Percentiles rank a stretch among this genome's conserved stretches.
Evolutionary conservation across 1,139 yeast genomes (phyloP).

Genomic region (Sugiyamaella paludigena): DNA sequence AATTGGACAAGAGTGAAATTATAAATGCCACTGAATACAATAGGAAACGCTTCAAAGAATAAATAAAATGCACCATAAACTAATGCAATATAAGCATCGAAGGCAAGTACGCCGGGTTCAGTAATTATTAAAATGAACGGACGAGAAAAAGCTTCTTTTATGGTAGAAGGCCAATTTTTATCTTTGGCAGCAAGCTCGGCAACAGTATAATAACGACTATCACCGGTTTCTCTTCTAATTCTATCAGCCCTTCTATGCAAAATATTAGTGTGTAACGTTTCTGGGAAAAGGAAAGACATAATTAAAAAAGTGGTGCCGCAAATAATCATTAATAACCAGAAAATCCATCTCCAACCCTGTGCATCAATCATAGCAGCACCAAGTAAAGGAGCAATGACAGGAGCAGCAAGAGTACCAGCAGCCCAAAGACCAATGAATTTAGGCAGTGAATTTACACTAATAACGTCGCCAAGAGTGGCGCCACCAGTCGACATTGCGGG

Average conservation of each 20-base stretch:
- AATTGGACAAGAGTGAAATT: constrained; percentile 48
- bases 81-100: constrained; percentile 50
- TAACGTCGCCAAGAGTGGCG: constrained; percentile 71
- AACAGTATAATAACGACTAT: constrained; percentile 25
- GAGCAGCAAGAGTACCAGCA: constrained; percentile 56
- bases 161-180: constrained; percentile 22
- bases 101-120: constrained; percentile 37
- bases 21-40: constrained; percentile 47
- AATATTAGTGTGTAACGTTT: constrained; percentile 48
- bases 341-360: constrained; percentile 34
- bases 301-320: constrained; percentile 41
- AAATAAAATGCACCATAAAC: constrained; percentile 54
- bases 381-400: constrained; percentile 62
- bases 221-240: constrained; percentile 47
- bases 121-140: constrained; percentile 41
- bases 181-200: constrained; percentile 24
- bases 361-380: constrained; percentile 53
- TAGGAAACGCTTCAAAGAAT: constrained; percentile 63
- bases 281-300: constrained; percentile 45
- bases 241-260: constrained; percentile 46
- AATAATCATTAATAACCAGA: constrained; percentile 45
- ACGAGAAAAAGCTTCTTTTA: constrained; percentile 48
- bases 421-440: constrained; percentile 48
- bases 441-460: constrained; percentile 21
- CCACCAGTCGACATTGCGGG: constrained; percentile 88